Base-by-base conservation (phyloP, 768 basidiomycete species). In the Suillus paluster region DNA sequence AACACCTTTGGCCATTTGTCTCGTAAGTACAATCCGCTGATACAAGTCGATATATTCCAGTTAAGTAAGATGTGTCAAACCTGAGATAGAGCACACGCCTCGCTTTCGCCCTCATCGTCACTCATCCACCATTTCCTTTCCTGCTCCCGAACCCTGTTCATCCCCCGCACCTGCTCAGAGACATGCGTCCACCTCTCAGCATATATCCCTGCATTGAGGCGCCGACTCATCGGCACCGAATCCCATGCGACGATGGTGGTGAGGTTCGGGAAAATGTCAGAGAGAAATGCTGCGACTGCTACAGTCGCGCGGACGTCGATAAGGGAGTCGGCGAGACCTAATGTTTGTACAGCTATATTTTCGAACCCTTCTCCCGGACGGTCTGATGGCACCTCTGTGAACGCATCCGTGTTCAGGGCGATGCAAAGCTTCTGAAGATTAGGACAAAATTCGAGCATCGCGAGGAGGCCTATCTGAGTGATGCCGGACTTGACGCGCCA, bases 261-360 rank as follows among this genome's bases (percentile, higher is more conserved):
- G n/a, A 55, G 36, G 36, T 60, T 60, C 5, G 59, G 59, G 2
- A 38, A 57, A 11, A 60, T 53, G 34, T 60, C 53, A 6, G 59
- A 60, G 23, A 60, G 53, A 39, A 60, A 60, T n/a, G 59, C 59
- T 21, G 59, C 59, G 11, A 60, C 38, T 27, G 50, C 23, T n/a
- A 55, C 42, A 27, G 53, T 42, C 19, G 33, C 12, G 27, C 25
- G 15, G 6, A 25, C 10, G 14, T 36, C 48, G n/a, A 60, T 39
- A 15, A 34, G 2, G 15, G 59, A 60, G 41, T 60, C 59, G 2
- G 41, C 27, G 17, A 60, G 38, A 39, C 54, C 54, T 41, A 55
- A 17, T 17, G 23, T 55, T 39, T 25, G 54, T 17, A 55, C 3
- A 17, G 36, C 38, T 41, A 23, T 55, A 25, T 55, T 55, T 39